A percentile compares a stretch with the other conserved stretches of the same genome.
These are phyloP conservation scores for Prunus kanzakura DNA, from an alignment of 306 rosid species.

Conservation along the genomic window DNA sequence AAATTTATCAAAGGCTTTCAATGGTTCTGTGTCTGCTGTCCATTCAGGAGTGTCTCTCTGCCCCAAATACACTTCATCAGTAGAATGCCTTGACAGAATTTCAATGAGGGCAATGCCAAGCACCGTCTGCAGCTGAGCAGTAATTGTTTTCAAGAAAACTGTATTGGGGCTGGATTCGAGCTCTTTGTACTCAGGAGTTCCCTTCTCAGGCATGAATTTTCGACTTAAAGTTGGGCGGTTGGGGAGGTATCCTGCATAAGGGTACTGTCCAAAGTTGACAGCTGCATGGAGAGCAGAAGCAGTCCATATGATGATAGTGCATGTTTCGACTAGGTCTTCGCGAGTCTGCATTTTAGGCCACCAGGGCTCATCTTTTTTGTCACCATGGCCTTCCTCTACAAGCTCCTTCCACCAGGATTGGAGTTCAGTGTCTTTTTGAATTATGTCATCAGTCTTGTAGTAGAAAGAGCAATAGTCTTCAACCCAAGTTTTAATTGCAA, in stretches of 20 bases:
- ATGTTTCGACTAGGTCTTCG: slow-evolving; percentile 34
- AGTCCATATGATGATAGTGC: slow-evolving; percentile 57
- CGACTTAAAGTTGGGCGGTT: slow-evolving; percentile 64
- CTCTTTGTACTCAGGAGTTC: slow-evolving; percentile 50
- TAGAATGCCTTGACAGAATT: slow-evolving; percentile 57
- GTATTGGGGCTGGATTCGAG: slow-evolving; percentile 38
- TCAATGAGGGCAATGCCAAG: slow-evolving; percentile 55
- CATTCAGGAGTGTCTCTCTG: slow-evolving; percentile 50
- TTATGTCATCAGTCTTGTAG: slow-evolving; percentile 39
- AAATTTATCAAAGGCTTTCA: slow-evolving; percentile 52
- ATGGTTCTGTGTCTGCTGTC: slow-evolving; percentile 47
- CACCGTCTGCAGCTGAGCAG: slow-evolving; percentile 49
- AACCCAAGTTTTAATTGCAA: slow-evolving; percentile 52
- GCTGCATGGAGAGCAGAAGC: slow-evolving; percentile 78
- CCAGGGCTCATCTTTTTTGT: slow-evolving; percentile 50
- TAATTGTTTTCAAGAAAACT: slow-evolving; percentile 48
- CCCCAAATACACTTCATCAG: slow-evolving; percentile 58
- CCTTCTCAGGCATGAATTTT: slow-evolving; percentile 51
- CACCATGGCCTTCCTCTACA: slow-evolving; percentile 55
- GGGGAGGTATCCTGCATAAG: slow-evolving; percentile 66
- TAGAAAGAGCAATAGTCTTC: slow-evolving; percentile 52
- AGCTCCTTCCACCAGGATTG: slow-evolving; percentile 71
- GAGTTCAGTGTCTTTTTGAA: slow-evolving; percentile 49
- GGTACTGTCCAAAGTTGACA: slow-evolving; percentile 62
- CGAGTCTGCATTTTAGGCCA: slow-evolving; percentile 51